phyloP scores from a whole-genome alignment of 2,329 filamentous ascomycete species.

The Fusarium albosuccineum region DNA sequence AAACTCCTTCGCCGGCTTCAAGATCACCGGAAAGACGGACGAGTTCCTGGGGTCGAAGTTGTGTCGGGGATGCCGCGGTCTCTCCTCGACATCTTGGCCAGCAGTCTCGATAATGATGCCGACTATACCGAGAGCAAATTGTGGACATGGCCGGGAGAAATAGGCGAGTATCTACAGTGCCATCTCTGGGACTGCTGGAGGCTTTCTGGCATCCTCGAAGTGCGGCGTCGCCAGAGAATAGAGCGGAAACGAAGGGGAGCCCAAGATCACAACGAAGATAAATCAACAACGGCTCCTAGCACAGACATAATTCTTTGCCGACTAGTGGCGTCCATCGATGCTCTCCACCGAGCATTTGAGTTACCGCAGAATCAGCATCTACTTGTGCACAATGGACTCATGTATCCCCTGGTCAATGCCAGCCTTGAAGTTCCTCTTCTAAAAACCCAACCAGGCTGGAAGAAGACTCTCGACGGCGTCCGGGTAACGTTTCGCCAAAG shows the following conservation, averaged over 20 bases:
- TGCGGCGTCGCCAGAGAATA: slow-evolving; percentile 37
- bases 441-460: slow-evolving; percentile 31
- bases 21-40: slow-evolving; percentile 23
- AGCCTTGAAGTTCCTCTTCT: slow-evolving; percentile 39
- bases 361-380: slow-evolving; percentile 38
- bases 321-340: slow-evolving; percentile 41
- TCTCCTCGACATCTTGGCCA: slow-evolving; percentile 38
- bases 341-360: slow-evolving; percentile 36
- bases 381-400: slow-evolving; percentile 37
- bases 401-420: slow-evolving; percentile 36
- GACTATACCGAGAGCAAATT: slow-evolving; percentile 36
- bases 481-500: slow-evolving; percentile 15
- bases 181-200: slow-evolving; percentile 44
- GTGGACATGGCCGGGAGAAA: slow-evolving; percentile 39
- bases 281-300: not conserved
- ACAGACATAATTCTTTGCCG: slow-evolving; percentile 40
- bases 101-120: slow-evolving; percentile 34
- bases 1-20: slow-evolving; percentile 38
- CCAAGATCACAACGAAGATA: fast-evolving
- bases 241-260: slow-evolving; percentile 21
- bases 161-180: slow-evolving; percentile 40
- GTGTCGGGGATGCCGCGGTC: slow-evolving; percentile 40
- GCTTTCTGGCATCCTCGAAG: slow-evolving; percentile 37
- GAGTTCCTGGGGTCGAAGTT: slow-evolving; percentile 27
- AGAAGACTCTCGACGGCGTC: slow-evolving; percentile 33